A percentile compares a stretch with the other conserved stretches of the same genome.
Conservation (phyloP, 805 yeast species). For the Starmera pachycereana region DNA sequence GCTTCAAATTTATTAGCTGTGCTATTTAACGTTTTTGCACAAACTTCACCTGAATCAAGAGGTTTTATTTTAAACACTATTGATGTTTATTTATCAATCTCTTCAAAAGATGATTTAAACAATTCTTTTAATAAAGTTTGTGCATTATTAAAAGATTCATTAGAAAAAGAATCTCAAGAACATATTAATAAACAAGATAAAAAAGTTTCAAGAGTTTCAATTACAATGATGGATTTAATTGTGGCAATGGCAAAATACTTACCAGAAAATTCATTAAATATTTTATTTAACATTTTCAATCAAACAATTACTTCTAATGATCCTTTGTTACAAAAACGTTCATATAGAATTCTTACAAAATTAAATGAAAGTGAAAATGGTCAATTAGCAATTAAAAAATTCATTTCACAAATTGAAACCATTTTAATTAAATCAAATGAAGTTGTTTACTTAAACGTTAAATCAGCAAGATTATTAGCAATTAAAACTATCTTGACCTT, state of each 20-base stretch:
- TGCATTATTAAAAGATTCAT: constrained; percentile 59
- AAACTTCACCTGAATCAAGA: constrained; percentile 75
- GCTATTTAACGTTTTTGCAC: constrained; percentile 85
- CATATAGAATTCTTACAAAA: constrained; percentile 68
- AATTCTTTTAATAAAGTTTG: constrained; percentile 82
- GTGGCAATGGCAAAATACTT: constrained; percentile 82
- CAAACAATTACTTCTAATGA: constrained; percentile 49
- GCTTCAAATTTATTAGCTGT: constrained; percentile 77
- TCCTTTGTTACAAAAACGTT: constrained; percentile 75
- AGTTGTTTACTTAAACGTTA: constrained; percentile 58
- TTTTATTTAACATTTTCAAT: constrained; percentile 70
- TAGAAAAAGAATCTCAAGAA: constrained; percentile 43
- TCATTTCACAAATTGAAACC: constrained; percentile 46
- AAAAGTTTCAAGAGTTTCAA: constrained; percentile 41
- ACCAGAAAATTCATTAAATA: constrained; percentile 58
- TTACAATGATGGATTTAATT: constrained; percentile 85
- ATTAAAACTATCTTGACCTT: constrained; percentile 48
- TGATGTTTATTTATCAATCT: constrained; percentile 65
- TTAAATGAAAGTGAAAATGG: constrained; percentile 66
- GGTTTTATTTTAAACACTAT: constrained; percentile 81
- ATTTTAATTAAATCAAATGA: constrained; percentile 50
- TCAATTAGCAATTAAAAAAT: constrained; percentile 37
- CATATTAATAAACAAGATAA: constrained; percentile 17
- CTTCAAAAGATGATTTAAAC: constrained; percentile 55
- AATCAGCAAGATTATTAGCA: constrained; percentile 70